Percentiles rank a stretch among this genome's conserved stretches.
Evolutionary conservation across 2,329 filamentous ascomycete genomes (phyloP).

Genomic region (Aphanocladium album): DNA sequence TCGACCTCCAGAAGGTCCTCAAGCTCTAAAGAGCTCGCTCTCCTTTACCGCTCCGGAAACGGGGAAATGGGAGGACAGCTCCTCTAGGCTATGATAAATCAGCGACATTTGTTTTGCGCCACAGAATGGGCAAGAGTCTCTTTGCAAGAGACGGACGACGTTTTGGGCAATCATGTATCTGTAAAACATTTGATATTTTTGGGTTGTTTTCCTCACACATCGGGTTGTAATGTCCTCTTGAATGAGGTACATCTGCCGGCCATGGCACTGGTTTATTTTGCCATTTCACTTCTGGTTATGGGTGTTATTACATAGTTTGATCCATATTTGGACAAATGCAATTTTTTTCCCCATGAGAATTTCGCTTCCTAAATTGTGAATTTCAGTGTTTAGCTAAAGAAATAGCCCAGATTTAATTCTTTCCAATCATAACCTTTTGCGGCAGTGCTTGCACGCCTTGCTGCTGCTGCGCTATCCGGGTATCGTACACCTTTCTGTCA

Average conservation of each 20-base stretch:
- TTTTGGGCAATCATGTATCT: not conserved
- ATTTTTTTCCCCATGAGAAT: not conserved
- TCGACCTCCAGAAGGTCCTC: constrained; percentile 16
- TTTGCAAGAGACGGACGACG: not conserved
- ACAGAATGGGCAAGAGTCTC: not conserved
- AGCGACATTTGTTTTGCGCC: not conserved
- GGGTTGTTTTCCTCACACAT: not conserved
- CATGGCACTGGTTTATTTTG: constrained; percentile 4
- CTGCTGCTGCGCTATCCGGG: constrained; percentile 37
- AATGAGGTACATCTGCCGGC: not conserved
- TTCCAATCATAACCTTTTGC: constrained; percentile 32
- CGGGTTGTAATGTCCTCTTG: not conserved
- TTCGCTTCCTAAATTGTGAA: not conserved
- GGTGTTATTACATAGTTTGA: not conserved
- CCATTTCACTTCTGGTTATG: constrained; percentile 6
- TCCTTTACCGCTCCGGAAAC: not conserved
- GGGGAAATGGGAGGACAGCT: not conserved
- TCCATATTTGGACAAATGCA: not conserved
- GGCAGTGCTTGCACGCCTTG: constrained; percentile 35
- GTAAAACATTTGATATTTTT: not conserved
- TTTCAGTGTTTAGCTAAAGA: too few species aligned
- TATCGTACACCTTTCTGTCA: constrained; percentile 51
- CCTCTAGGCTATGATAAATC: not conserved
- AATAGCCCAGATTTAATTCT: too few species aligned
- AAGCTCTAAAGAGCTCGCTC: not conserved